These are phyloP conservation scores for Tolypocladium album DNA, from an alignment of 2,329 filamentous ascomycete genomes.

Conservation along the genomic window DNA sequence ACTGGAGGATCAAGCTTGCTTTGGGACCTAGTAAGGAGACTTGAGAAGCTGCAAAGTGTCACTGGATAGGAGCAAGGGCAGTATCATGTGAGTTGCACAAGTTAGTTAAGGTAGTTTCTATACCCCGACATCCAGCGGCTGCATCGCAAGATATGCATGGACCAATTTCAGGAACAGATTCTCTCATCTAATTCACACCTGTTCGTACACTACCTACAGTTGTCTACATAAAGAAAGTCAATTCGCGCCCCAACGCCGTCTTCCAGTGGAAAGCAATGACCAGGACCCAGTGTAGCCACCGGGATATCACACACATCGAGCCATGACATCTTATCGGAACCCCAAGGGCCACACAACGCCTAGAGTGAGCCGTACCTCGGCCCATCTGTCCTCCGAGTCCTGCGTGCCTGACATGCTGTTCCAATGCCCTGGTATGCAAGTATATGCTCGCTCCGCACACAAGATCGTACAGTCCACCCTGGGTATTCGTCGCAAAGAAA, in stretches of 20 bases:
- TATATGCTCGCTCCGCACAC: slow-evolving; percentile 7
- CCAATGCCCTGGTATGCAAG: slow-evolving; percentile 10
- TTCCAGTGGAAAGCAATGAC: neutral
- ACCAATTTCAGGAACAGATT: neutral
- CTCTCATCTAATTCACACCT: slow-evolving; percentile 4
- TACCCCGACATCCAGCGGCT: neutral
- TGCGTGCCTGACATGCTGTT: slow-evolving; percentile 3
- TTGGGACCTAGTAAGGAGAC: slow-evolving; percentile 17
- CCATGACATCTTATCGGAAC: slow-evolving; percentile 1
- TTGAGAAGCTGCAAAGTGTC: neutral
- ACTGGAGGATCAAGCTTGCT: slow-evolving; percentile 55
- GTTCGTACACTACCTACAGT: slow-evolving; percentile 8
- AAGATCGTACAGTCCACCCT: slow-evolving; percentile 9
- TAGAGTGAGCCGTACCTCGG: neutral
- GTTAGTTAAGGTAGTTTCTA: neutral
- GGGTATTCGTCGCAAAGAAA: slow-evolving; percentile 5
- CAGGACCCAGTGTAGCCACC: neutral
- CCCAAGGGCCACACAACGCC: neutral
- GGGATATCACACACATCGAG: slow-evolving; percentile 1
- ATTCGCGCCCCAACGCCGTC: slow-evolving; percentile 4
- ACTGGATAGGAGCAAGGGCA: neutral
- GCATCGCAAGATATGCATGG: neutral
- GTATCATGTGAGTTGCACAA: neutral
- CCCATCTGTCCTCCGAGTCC: neutral
- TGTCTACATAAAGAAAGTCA: slow-evolving; percentile 5